Evolutionary conservation across 2,329 filamentous ascomycete genomes (phyloP), one percentile per base, ranked within the genome.

Genomic region (Phyllosticta capitalensis): DNA sequence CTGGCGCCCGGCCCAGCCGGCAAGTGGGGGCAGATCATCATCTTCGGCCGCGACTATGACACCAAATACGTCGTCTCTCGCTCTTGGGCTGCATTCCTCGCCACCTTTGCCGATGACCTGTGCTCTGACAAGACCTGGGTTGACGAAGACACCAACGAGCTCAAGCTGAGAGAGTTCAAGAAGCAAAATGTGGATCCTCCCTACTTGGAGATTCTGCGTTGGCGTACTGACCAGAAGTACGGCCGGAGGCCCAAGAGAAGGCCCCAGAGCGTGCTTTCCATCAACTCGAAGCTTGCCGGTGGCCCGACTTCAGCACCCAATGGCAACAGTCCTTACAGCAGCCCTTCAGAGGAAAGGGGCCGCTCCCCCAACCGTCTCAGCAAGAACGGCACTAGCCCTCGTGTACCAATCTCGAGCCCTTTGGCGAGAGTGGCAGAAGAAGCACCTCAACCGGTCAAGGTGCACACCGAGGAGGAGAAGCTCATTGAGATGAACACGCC

Each of bases 11-110:
- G 94, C 2, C 90, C 92, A 9, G 83, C 83, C 53, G 94, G 94
- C 48, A 88, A 86, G 71, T 99, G 94, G 92, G 94, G 94, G 58
- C 94, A 99, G 72, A 85, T 99, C 65, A 96, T 99, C 68, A 82
- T 99, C 63, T 96, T 95, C 72, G 94, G 94, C 55, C 90, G 94
- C 62, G 94, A 99, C 76, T 99, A 96, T 75, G 94, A 99, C 71
- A 96, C 90, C 75, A 99, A 99, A 77, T 99, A 96, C 70, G 94
- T 99, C 6, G 83, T 99, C 60, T 89, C 94, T 28, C 85, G 89
- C 62, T 97, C 92, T 0, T 99, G 94, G 94, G 84, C 86, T 17
- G 83, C 87, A 9, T 92, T 99, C 70, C 76, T 99, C 20, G 91
- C 91, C 55, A 83, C 86, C 30, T 83, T 96, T 6, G 91, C 94